Base-by-base conservation (phyloP, 345 rosid species). In the Hypericum androsaemum region DNA sequence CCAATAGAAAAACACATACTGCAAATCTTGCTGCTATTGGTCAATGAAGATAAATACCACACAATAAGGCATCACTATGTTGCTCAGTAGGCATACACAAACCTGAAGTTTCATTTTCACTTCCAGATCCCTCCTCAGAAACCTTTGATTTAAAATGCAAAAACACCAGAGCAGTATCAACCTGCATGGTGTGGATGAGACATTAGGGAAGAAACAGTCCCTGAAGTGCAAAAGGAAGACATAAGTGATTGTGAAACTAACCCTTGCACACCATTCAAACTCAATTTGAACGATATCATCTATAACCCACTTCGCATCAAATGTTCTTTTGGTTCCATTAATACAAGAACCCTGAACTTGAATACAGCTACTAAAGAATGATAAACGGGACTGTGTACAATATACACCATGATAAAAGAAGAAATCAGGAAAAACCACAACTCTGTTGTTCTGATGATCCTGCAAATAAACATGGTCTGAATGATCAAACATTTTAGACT, bases 151-250 rank as follows among this genome's bases (percentile, higher is more conserved):
- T 75, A 54, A 77, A 59, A 37, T 32, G 50, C 53, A 81, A 65
- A 54, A 56, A 65, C 42, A 79, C 47, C 14, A 64, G n/a, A 50
- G 86, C 94, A 59, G 88, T 73, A 64, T 74, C 78, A 70, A 84
- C 76, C 94, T 81, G 58, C 59, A 72, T 53, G 38, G 38, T 63
- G 53, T n/a, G 16, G 39, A 9, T 32, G 9, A 52, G 63, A 35
- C 50, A 37, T 15, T 50, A 59, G 52, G 64, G 44, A 22, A 12
- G 15, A 49, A 7, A 49, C 35, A 15, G 28, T 63, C 60, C 43
- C 55, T 14, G 14, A 44, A 12, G 35, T 37, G 12, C 2, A 40
- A 51, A 58, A 32, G 15, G 12, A 55, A 52, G 43, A 22, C 40
- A 60, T 40, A 53, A 39, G 28, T 37, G 58, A 39, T 8, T 14